Evolutionary conservation across 148 eudicot species (phyloP), one percentile per base, ranked within the genome.

Genomic region (Cornus suecica): DNA sequence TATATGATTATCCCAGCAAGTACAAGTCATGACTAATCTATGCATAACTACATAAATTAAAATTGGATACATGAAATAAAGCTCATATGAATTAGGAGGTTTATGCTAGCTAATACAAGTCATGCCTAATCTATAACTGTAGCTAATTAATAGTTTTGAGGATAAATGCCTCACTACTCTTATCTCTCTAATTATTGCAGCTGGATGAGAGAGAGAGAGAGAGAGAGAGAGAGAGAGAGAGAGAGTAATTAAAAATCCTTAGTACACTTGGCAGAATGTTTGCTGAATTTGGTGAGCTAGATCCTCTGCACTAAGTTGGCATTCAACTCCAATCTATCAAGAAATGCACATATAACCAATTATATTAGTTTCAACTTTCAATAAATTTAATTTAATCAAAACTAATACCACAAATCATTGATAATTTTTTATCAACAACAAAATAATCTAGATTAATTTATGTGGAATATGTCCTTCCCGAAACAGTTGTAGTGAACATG

Each of bases 291-390:
- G 97, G 68, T 88, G 90, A 56, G 98, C 98, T 23, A 94, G 91
- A 76, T 94, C 98, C 76, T 91, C 97, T 2, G 91, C 98, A 73
- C 98, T 94, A 20, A 94, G 87, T 75, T 85, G 88, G 86, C 98
- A 94, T 82, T 94, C 93, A 78, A 94, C 89, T 84, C 98, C 98
- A 81, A 94, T 87, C 98, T 94, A 84, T 68, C 42, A 81, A 78
- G 24, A 75, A 16, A 65, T 9, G 0, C 18, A 71, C 51, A 64
- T 1, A 42, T 22, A 60, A 8, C 34, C 79, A 69, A 77, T 77
- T 68, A 69, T 68, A 69, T 69, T 20, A 32, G 58, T 28, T 77
- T 62, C 45, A 68, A 60, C n/a, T 28, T 77, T 62, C 45, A 68
- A 60, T 28, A 26, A 58, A 30, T 72, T 2, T n/a, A 26, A 41